Evolutionary conservation across 2,329 filamentous ascomycete genomes (phyloP).

Genomic region (Pyrenophora graminea): DNA sequence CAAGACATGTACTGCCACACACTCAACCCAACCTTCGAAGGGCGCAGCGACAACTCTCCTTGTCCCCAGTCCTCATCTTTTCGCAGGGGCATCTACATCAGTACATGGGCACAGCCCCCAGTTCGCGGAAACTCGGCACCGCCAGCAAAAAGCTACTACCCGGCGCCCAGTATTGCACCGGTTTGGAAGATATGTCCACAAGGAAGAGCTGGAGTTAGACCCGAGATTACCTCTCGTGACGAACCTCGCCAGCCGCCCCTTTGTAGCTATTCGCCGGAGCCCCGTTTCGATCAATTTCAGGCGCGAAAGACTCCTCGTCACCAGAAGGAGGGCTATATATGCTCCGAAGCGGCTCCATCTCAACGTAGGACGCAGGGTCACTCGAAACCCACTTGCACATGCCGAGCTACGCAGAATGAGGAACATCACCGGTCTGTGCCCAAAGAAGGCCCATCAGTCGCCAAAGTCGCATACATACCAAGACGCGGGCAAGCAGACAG

Average conservation of each 20-base stretch:
- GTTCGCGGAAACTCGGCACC: background rate
- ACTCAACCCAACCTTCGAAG: slow-evolving; percentile 13
- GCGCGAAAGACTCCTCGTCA: slow-evolving; percentile 20
- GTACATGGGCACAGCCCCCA: background rate
- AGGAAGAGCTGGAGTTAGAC: background rate
- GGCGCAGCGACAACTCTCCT: slow-evolving; percentile 12
- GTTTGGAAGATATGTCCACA: background rate
- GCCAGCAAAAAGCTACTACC: background rate
- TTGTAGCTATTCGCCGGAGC: slow-evolving; percentile 9
- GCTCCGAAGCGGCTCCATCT: slow-evolving; percentile 19
- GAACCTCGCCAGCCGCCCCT: slow-evolving; percentile 10
- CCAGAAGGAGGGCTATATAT: slow-evolving; percentile 17
- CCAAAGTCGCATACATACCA: background rate
- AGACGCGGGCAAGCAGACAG: background rate
- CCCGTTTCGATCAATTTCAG: slow-evolving; percentile 25
- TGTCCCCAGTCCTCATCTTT: slow-evolving; percentile 6
- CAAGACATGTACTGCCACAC: slow-evolving; percentile 24
- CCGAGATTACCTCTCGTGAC: slow-evolving; percentile 13
- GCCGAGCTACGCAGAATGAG: slow-evolving; percentile 15
- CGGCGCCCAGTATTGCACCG: background rate
- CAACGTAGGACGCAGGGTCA: slow-evolving; percentile 21
- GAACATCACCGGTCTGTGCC: background rate
- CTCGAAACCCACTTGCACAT: slow-evolving; percentile 19
- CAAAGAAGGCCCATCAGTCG: background rate
- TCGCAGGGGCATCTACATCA: background rate